Evolutionary conservation across 2,329 filamentous ascomycete genomes (phyloP), one percentile per base, ranked within the genome.

Genomic region (Colletotrichum viniferum): DNA sequence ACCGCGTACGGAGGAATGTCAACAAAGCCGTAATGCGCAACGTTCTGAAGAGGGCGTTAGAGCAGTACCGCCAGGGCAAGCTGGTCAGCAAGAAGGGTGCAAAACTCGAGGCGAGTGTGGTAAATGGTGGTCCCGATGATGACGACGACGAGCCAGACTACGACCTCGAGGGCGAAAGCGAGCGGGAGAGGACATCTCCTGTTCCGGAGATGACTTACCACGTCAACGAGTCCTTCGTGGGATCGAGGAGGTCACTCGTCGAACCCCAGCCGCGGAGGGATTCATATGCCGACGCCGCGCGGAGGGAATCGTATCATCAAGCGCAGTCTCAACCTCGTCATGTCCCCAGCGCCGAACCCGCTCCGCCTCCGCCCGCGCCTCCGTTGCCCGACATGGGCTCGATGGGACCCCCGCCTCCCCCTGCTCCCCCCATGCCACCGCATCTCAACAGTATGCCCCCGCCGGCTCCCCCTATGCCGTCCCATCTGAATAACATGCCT

Each of bases 11-110:
- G 26, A 43, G 73, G 32, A 75, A 75, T 26, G 73, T 75, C 14
- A 75, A 75, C 69, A 75, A 75, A 64, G 73, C 73, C 43, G 73
- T 75, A 34, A 75, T 75, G 73, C 73, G 73, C 32, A 68, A 75
- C 73, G 73, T 75, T 14, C 56, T 75, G 43, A 75, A 73, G 70
- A 73, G 64, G 63, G 73, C 73, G 63, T 38, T 75, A 43, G 73
- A 75, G 63, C 69, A 75, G 69, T 75, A 75, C 69, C 73, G 73
- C 14, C 63, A 68, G 56, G 73, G 73, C 18, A 75, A 75, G 56
- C 43, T 75, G 24, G 73, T 75, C 34, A 34, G 69, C 63, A 73
- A 64, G 28, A 75, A 75, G 69, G 73, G 69, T 28, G 43, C 73
- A 14, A 75, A 60, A 8, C 43, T 75, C 21, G 73, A 75, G 63